Evolutionary conservation across 2,329 filamentous ascomycete species (phyloP).

Genomic region (Paraconiothyrium brasiliense): DNA sequence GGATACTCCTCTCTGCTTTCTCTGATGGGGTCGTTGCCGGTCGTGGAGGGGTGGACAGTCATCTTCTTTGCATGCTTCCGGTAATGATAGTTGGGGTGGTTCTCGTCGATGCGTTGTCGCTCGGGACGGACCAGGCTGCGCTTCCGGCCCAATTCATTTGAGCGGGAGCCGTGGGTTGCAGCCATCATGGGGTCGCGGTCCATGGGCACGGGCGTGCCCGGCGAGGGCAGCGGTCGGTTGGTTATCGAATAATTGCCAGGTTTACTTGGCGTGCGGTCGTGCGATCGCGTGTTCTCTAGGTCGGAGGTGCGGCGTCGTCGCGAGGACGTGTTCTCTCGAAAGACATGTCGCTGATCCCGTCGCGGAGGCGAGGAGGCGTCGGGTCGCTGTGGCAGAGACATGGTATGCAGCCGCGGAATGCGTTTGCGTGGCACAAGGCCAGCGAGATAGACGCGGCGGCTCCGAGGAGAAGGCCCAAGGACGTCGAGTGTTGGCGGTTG

Average conservation of each 20-base stretch:
- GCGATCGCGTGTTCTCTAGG: slow-evolving; percentile 69
- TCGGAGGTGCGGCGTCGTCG: slow-evolving; percentile 74
- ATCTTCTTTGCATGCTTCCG: slow-evolving; percentile 94
- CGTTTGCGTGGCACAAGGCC: slow-evolving; percentile 28
- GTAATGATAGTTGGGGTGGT: slow-evolving; percentile 96
- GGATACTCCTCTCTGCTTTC: slow-evolving; percentile 80
- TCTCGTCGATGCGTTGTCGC: slow-evolving; percentile 81
- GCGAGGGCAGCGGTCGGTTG: slow-evolving; percentile 55
- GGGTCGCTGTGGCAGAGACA: slow-evolving; percentile 68
- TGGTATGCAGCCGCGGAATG: slow-evolving; percentile 39
- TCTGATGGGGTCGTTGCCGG: slow-evolving; percentile 86
- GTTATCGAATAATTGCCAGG: slow-evolving; percentile 53
- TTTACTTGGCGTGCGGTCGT: slow-evolving; percentile 51
- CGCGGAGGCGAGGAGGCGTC: slow-evolving; percentile 68
- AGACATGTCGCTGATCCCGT: slow-evolving; percentile 56
- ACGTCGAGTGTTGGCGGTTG: background rate
- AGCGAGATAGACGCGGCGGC: slow-evolving; percentile 3
- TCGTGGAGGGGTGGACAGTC: slow-evolving; percentile 87
- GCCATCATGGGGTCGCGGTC: slow-evolving; percentile 65
- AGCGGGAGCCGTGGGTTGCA: slow-evolving; percentile 46
- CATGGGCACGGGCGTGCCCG: slow-evolving; percentile 49
- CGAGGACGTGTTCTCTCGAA: slow-evolving; percentile 71
- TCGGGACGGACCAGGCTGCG: slow-evolving; percentile 90
- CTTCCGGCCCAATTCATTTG: slow-evolving; percentile 71
- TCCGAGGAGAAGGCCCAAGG: background rate